Base-by-base conservation (phyloP, 345 rosid genomes). In the Brassica cretica region DNA sequence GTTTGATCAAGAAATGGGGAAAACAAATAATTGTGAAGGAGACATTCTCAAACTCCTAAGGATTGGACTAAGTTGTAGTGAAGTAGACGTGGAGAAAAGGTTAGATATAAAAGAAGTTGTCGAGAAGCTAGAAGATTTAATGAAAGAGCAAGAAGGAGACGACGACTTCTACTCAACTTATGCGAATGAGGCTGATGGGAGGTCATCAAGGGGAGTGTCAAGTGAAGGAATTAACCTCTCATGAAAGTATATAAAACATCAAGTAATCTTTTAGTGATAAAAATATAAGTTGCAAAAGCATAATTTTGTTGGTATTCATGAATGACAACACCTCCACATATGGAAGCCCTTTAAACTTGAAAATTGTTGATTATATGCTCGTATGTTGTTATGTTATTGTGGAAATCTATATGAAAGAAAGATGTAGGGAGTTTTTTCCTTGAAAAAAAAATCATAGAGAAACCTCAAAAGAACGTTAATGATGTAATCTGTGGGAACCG, bases 41-140 rank as follows among this genome's bases (percentile, higher is more conserved):
- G 89, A 92, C 37, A 85, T 89, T 82, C 29, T 80, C 5, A 85
- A 89, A 74, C 81, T 94, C 10, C 68, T 94, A 83, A 85, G 71
- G 76, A 84, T 94, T 68, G 98, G 88, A 25, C 39, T 94, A 87
- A 65, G 80, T 30, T 94, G 97, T 44, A 86, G 93, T 2, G 88
- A 89, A 71, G 81, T 6, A n/a, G 90, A 91, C 11, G 82, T 88
- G 71, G 98, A 94, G 72, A 88, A 85, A 82, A 87, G 98, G 74
- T n/a, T 88, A 74, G 98, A 90, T 66, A 15, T 92, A 83, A 92
- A 80, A 77, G 91, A 87, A 33, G 97, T 84, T 14, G 70, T 85
- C 5, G 89, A 87, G 79, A 86, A 68, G 84, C 84, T 94, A 8
- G 87, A 88, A 37, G 90, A 90, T 41, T 70, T 94, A 9, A 83